phyloP scores from a whole-genome alignment of 2,329 filamentous ascomycete species.

The Waltergamsia citrina region DNA sequence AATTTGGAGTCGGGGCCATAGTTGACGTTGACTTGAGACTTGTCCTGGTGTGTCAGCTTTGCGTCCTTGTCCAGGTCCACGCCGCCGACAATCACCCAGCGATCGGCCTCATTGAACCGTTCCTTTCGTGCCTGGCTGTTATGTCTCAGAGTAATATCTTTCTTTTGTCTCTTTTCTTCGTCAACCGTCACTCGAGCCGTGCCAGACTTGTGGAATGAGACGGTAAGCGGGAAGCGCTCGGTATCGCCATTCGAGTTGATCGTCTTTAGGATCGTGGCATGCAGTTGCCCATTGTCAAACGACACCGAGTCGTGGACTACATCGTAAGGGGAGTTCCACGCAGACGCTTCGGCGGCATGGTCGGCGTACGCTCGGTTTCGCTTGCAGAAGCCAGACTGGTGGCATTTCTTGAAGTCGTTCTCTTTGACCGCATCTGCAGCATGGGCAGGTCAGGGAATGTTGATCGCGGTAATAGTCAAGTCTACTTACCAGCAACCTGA shows the following conservation, averaged over 20 bases:
- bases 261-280: slow-evolving; percentile 74
- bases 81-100: slow-evolving; percentile 80
- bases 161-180: slow-evolving; percentile 82
- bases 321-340: slow-evolving; percentile 74
- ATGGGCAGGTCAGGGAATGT: not conserved
- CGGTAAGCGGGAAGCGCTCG: slow-evolving; percentile 70
- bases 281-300: slow-evolving; percentile 72
- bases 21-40: slow-evolving; percentile 61
- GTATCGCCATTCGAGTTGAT: slow-evolving; percentile 53
- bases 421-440: slow-evolving; percentile 74
- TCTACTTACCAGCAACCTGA: slow-evolving; percentile 55
- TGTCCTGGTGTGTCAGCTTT: slow-evolving; percentile 55
- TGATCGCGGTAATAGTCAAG: no score
- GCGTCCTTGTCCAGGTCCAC: slow-evolving; percentile 63
- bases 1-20: slow-evolving; percentile 72
- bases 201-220: slow-evolving; percentile 86
- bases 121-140: slow-evolving; percentile 80
- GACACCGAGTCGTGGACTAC: slow-evolving; percentile 62
- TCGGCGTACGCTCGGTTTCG: slow-evolving; percentile 89
- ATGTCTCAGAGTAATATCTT: slow-evolving; percentile 80
- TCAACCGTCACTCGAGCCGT: slow-evolving; percentile 81
- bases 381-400: slow-evolving; percentile 94
- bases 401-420: slow-evolving; percentile 93
- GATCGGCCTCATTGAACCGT: slow-evolving; percentile 83
- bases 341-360: slow-evolving; percentile 52